Evolutionary conservation across 208 protist genomes (phyloP), one percentile per base, ranked within the genome.

Genomic region (Crithidia bombi): DNA sequence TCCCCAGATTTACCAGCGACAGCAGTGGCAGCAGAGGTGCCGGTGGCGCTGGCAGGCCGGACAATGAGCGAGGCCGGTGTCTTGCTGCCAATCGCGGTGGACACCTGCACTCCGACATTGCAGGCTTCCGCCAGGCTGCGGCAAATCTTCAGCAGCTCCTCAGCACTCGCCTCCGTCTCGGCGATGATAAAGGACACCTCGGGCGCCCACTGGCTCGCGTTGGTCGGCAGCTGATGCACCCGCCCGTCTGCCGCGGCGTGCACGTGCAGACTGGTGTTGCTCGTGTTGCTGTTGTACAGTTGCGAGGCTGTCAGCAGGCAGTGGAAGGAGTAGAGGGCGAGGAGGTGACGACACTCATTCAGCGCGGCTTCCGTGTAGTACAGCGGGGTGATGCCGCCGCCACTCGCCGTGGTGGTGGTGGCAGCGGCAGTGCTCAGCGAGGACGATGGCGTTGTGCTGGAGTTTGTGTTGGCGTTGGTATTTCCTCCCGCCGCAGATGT

Each of bases 281-380:
- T 38, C 59, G n/a, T 21, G 26, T 17, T 26, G 39, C 9, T 36
- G 28, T 39, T 67, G 36, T 25, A 25, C 38, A 47, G 38, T 30
- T 65, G 38, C 19, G 43, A 51, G 0, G 70, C 61, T 12, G 65
- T 77, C 0, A 93, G 70, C 19, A 89, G 69, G 58, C 77, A 82
- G 52, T 93, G 87, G n/a, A 80, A 38, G 3, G 78, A 62, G 69
- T 90, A 90, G 15, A 90, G 50, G 1, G 65, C 70, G n/a, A 83
- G 59, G 26, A 93, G 69, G 17, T 49, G 36, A 41, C 76, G 82
- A 12, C 84, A 80, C 63, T 93, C 87, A 11, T 39, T 39, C 3
- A 74, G 44, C 0, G 81, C 75, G 0, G 73, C 65, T 15, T 70
- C 64, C 17, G 62, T 81, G 35, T 55, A 55, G 61, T 83, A 86